These are phyloP conservation scores for Sanghuangporus baumii DNA, from an alignment of 1,284 basidiomycete species.

Conservation along the genomic window DNA sequence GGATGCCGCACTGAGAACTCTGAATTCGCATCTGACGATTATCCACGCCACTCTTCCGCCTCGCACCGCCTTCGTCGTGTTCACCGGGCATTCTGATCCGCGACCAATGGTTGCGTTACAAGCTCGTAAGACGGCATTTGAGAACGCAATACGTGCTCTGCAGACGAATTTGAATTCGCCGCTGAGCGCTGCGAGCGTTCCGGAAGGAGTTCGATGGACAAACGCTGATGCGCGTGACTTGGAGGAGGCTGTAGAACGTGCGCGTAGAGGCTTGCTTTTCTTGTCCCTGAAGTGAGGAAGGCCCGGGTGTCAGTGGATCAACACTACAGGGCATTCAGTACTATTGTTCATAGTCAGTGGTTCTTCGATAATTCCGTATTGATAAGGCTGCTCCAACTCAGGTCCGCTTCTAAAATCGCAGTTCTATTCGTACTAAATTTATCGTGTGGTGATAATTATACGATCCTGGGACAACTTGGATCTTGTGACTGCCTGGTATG, in stretches of 20 bases:
- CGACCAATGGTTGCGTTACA: constrained; percentile 69
- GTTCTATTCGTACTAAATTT: neutral
- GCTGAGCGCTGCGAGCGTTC: constrained; percentile 23
- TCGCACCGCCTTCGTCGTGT: constrained; percentile 75
- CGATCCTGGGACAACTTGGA: neutral
- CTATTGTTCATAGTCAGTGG: neutral
- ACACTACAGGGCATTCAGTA: neutral
- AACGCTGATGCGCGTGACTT: constrained; percentile 69
- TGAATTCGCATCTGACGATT: constrained; percentile 57
- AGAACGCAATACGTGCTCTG: constrained; percentile 34
- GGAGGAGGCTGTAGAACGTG: constrained; percentile 72
- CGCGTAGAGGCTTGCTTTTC: constrained; percentile 79
- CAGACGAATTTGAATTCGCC: neutral
- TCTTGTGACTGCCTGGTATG: neutral
- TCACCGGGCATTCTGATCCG: constrained; percentile 86
- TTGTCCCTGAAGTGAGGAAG: constrained; percentile 29
- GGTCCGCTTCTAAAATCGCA: neutral
- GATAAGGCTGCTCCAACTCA: neutral
- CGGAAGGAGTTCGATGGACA: constrained; percentile 63
- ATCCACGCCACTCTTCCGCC: constrained; percentile 68
- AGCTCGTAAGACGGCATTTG: constrained; percentile 65
- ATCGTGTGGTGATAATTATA: neutral
- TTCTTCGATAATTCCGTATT: neutral
- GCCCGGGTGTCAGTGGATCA: neutral
- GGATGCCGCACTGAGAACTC: constrained; percentile 33